Percentiles rank a stretch among this genome's conserved stretches.
Evolutionary conservation across 2,329 filamentous ascomycete genomes (phyloP).

Genomic region (Stagonosporopsis tanaceti): DNA sequence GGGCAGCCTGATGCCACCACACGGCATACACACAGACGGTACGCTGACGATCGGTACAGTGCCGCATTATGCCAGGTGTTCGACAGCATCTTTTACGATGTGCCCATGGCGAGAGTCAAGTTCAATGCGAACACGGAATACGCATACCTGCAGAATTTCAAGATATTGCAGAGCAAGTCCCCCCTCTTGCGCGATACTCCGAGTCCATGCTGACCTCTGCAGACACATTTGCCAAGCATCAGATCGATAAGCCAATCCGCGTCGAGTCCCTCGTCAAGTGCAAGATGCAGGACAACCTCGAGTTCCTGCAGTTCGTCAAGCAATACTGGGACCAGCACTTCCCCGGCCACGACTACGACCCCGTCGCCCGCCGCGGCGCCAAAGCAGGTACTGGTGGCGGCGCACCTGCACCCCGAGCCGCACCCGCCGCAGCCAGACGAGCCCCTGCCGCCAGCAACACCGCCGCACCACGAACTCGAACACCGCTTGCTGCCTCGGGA

Average conservation of each 20-base stretch:
- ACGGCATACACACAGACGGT: conserved; percentile 1
- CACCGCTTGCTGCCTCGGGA: conserved; percentile 51
- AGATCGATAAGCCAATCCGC: conserved; percentile 87
- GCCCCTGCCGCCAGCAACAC: conserved; percentile 52
- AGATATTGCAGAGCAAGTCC: conserved; percentile 87
- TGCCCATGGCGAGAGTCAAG: conserved; percentile 95
- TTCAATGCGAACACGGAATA: conserved; percentile 99
- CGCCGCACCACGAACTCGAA: conserved; percentile 52
- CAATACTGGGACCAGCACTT: conserved; percentile 98
- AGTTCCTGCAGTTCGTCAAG: conserved; percentile 98
- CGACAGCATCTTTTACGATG: conserved; percentile 95
- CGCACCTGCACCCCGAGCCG: conserved; percentile 59
- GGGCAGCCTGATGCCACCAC: conserved; percentile 8
- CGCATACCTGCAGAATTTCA: conserved; percentile 98
- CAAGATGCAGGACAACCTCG: conserved; percentile 99
- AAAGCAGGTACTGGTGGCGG: conserved; percentile 62
- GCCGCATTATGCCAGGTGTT: conserved; percentile 97
- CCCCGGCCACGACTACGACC: conserved; percentile 96
- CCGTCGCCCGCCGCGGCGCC: conserved; percentile 78
- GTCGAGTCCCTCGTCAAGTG: conserved; percentile 92
- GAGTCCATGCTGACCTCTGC: conserved; percentile 16
- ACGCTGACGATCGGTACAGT: conserved; percentile 58
- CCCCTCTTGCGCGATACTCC: not conserved
- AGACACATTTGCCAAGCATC: conserved; percentile 86
- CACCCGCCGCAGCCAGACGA: conserved; percentile 59